These are phyloP conservation scores for Puccinia triticina DNA, from an alignment of 1,284 basidiomycete species.

Conservation along the genomic window DNA sequence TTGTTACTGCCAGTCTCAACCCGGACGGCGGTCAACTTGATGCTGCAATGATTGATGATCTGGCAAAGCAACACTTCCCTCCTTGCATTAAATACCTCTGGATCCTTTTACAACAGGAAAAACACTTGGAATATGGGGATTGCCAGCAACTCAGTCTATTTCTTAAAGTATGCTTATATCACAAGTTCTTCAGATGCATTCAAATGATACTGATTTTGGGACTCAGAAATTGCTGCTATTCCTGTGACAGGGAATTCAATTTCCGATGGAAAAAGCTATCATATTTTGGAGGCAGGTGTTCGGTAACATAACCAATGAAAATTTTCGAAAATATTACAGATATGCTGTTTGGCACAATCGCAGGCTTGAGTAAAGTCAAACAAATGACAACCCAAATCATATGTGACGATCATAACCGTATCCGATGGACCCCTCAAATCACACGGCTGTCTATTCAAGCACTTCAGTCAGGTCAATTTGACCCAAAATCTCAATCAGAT, in stretches of 20 bases:
- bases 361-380: slow-evolving; percentile 89
- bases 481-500: slow-evolving; percentile 73
- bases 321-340: slow-evolving; percentile 96
- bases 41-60: slow-evolving; percentile 89
- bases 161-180: too few species aligned
- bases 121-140: slow-evolving; percentile 90
- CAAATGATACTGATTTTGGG: too few species aligned
- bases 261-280: slow-evolving; percentile 92
- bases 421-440: slow-evolving; percentile 74
- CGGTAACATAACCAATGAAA: slow-evolving; percentile 77
- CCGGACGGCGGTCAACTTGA: slow-evolving; percentile 71
- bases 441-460: slow-evolving; percentile 93
- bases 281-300: slow-evolving; percentile 92
- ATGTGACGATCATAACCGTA: slow-evolving; percentile 74
- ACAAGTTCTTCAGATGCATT: too few species aligned
- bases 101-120: slow-evolving; percentile 72
- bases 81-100: not conserved
- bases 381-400: too few species aligned
- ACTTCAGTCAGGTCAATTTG: slow-evolving; percentile 83
- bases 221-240: not conserved
- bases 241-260: slow-evolving; percentile 75
- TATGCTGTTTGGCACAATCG: slow-evolving; percentile 97
- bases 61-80: slow-evolving; percentile 92
- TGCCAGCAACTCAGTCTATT: slow-evolving; percentile 60
- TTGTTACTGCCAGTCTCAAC: slow-evolving; percentile 63